Evolutionary conservation across 371 early-diverging fungal genomes (phyloP).

Genomic region (Blakeslea trispora): DNA sequence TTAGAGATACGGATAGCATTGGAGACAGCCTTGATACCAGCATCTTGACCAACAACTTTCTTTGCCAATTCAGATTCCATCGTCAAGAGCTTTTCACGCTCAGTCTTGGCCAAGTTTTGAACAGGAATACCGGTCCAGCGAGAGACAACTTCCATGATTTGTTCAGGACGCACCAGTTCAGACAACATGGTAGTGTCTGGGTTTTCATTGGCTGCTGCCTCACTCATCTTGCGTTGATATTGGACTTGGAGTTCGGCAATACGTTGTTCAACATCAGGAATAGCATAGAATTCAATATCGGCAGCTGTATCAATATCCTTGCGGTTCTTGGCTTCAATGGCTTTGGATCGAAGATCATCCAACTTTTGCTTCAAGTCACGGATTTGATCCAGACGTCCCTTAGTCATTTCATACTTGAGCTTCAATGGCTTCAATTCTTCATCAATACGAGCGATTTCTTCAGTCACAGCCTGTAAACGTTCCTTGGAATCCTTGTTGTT

Average conservation of each 20-base stretch:
- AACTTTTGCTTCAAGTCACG: conserved; percentile 84
- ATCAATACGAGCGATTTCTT: conserved; percentile 80
- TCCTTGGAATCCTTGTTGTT: conserved; percentile 76
- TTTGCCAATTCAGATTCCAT: conserved; percentile 74
- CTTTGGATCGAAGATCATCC: conserved; percentile 84
- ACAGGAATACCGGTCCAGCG: conserved; percentile 93
- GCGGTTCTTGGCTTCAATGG: conserved; percentile 81
- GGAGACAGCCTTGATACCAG: conserved; percentile 78
- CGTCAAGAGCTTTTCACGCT: conserved; percentile 78
- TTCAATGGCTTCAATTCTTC: conserved; percentile 91
- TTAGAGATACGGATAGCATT: conserved; percentile 75
- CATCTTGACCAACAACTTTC: conserved; percentile 87
- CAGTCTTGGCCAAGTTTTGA: conserved; percentile 72
- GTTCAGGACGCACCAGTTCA: conserved; percentile 84
- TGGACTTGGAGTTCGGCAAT: conserved; percentile 60
- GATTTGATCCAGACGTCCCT: conserved; percentile 84
- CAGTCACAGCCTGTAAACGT: conserved; percentile 76
- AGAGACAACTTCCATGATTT: conserved; percentile 87
- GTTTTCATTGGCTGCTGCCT: conserved; percentile 48
- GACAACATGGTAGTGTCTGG: conserved; percentile 54
- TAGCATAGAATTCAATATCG: conserved; percentile 88
- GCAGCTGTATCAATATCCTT: conserved; percentile 76
- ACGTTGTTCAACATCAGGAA: conserved; percentile 78
- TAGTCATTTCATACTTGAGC: conserved; percentile 83
- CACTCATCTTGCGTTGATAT: conserved; percentile 60